Evolutionary conservation across 106 monocot species (phyloP), one percentile per base, ranked within the genome.

Genomic region (Vanilla planifolia): DNA sequence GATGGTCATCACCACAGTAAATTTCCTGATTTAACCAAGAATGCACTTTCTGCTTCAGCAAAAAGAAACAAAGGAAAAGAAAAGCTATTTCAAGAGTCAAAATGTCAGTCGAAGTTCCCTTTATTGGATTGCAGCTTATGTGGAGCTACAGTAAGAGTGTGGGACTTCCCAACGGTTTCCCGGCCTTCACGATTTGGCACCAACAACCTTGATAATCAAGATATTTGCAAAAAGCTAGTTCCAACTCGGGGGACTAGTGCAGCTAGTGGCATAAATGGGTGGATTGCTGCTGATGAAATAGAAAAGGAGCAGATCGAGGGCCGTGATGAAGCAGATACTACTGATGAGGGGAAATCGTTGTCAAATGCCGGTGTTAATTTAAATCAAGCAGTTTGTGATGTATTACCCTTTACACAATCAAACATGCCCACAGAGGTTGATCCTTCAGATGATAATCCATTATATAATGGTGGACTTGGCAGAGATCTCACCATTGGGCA

Each of bases 71-170:
- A 63, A 35, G 79, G 79, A 32, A 81, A 85, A 64, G 67, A 72
- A 10, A 71, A 51, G 28, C 45, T 61, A 57, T 39, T 70, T 29
- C 60, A 77, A 59, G 85, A 85, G 15, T 75, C 76, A 29, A 69
- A 62, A 43, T 63, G 36, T 28, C 80, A 60, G 51, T 75, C 59
- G 19, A 81, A 79, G 21, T 93, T 72, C 8, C 93, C 93, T 51
- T 82, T 93, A 67, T 37, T 93, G 33, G 93, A 93, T 56, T 93
- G 93, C 56, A 85, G 75, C 48, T 66, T 93, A 67, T 93, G 93
- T 71, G 93, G 93, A 43, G 71, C 85, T 26, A 93, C 85, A 55
- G 82, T 93, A 29, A 76, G 79, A 75, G 78, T 93, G 33, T 83
- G 72, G 89, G 75, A 85, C 35, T 93, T 93, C 45, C 45, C 71